Conservation (phyloP, 495 filamentous ascomycete species). For the Talaromyces borbonicus region DNA sequence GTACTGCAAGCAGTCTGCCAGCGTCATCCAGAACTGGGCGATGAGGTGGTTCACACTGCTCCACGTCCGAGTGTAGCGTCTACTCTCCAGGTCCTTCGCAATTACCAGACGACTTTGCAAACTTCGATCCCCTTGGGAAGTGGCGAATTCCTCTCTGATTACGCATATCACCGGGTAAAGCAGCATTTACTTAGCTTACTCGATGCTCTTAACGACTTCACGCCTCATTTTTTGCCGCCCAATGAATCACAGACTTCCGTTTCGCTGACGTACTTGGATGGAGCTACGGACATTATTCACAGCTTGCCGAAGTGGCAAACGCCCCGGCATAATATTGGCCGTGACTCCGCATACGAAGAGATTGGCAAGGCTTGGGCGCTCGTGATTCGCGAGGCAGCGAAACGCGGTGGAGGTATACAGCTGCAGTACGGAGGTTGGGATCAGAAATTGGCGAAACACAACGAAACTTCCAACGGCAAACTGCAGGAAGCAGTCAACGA, state of each 20-base stretch:
- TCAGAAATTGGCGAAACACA: slow-evolving; percentile 76
- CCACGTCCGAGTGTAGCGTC: slow-evolving; percentile 75
- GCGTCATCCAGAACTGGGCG: slow-evolving; percentile 62
- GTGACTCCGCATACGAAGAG: slow-evolving; percentile 91
- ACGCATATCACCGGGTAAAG: slow-evolving; percentile 87
- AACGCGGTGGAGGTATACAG: slow-evolving; percentile 81
- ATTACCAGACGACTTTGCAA: slow-evolving; percentile 68
- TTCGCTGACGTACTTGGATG: slow-evolving; percentile 79
- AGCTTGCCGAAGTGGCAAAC: slow-evolving; percentile 78
- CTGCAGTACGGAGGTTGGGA: slow-evolving; percentile 93
- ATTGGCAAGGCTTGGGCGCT: slow-evolving; percentile 87
- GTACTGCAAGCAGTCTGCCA: slow-evolving; percentile 83
- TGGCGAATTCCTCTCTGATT: slow-evolving; percentile 72
- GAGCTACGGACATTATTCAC: slow-evolving; percentile 82
- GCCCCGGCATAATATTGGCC: slow-evolving; percentile 78
- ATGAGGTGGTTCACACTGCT: slow-evolving; percentile 75
- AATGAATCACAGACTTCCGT: slow-evolving; percentile 69
- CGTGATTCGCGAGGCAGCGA: slow-evolving; percentile 84
- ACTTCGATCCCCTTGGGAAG: slow-evolving; percentile 88
- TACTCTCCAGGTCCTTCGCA: slow-evolving; percentile 65
- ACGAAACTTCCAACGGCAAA: slow-evolving; percentile 74
- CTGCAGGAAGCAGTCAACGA: slow-evolving; percentile 72
- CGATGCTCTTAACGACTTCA: slow-evolving; percentile 87
- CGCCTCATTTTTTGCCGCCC: slow-evolving; percentile 88
- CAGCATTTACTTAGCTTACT: slow-evolving; percentile 70